phyloP scores from a whole-genome alignment of 495 filamentous ascomycete species.

The Penicillium canariense region DNA sequence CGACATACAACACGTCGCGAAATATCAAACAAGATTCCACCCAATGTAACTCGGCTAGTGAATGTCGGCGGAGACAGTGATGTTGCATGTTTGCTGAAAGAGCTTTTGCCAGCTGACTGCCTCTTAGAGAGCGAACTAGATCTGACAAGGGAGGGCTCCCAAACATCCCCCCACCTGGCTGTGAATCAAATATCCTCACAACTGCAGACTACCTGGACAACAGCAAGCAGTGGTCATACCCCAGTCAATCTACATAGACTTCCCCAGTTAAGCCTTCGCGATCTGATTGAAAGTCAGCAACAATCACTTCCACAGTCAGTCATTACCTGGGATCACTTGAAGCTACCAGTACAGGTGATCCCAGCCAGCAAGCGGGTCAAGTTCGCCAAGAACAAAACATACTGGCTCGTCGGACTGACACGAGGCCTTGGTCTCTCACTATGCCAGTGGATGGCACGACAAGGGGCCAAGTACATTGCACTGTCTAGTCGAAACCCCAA shows the following conservation, averaged over 20 bases:
- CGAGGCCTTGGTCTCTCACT: conserved; percentile 58
- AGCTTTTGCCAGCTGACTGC: conserved; percentile 10
- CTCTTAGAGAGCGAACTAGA: conserved; percentile 13
- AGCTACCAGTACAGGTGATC: conserved; percentile 11
- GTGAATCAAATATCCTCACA: conserved; percentile 2
- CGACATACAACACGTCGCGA: conserved; percentile 13
- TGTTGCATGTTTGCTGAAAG: background rate
- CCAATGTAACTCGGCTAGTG: conserved; percentile 14
- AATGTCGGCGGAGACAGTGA: conserved; percentile 7
- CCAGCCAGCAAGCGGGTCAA: conserved; percentile 18
- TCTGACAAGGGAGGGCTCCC: conserved; percentile 1
- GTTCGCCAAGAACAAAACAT: conserved; percentile 46
- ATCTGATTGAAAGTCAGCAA: conserved; percentile 12
- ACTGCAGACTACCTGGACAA: conserved; percentile 12
- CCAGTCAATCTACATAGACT: conserved; percentile 14
- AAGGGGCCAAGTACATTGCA: conserved; percentile 54
- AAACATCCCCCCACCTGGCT: background rate
- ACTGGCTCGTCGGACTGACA: conserved; percentile 57
- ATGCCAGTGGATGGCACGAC: conserved; percentile 52
- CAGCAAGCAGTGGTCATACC: background rate
- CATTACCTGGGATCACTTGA: conserved; percentile 9
- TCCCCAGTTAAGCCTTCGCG: background rate
- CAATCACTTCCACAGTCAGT: conserved; percentile 6
- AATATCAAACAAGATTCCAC: conserved; percentile 10
- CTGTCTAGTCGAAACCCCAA: conserved; percentile 57